Evolutionary conservation across 345 rosid genomes (phyloP), one percentile per base, ranked within the genome.

Genomic region (Populus davidiana): DNA sequence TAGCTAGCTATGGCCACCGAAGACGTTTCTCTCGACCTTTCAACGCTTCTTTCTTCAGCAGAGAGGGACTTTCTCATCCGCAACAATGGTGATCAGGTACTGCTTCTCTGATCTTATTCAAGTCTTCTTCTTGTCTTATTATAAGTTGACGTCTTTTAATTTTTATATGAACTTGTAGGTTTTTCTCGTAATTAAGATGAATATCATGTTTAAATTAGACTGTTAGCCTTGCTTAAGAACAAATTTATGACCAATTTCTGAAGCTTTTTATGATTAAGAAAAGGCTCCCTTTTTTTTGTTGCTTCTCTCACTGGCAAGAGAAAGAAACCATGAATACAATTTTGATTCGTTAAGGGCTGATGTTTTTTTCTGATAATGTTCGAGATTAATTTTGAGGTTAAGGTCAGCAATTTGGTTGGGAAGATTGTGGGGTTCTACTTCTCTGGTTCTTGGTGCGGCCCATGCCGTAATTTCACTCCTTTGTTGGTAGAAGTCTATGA

Each of bases 401-500:
- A 70, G 27, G 27, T 52, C 36, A 69, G 73, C 68, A 50, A 23
- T 41, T 77, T 81, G 78, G 70, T 5, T n/a, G 84, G 84, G n/a
- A 78, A 78, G 69, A 74, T 61, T 66, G 72, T 82, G 74, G 85
- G 70, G 59, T 35, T 82, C 41, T 82, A 82, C 67, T 82, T 82
- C 74, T 82, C 81, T 50, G 81, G 68, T 36, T 63, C 73, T 31
- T 74, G 81, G 76, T 82, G 81, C 17, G 63, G 81, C 0, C 79
- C 77, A 11, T 78, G 79, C 41, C 33, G 81, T 5, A 31, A 66
- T 36, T 82, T 82, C 67, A 78, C 79, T 4, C 81, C 81, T 12
- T 25, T 3, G 21, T 27, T 82, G 39, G 41, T 70, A 3, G 70
- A 78, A 70, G 79, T 41, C 27, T 75, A 78, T 17, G 73, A 75